phyloP scores from a whole-genome alignment of 2,329 filamentous ascomycete genomes.

The Bimuria novae-zelandiae region DNA sequence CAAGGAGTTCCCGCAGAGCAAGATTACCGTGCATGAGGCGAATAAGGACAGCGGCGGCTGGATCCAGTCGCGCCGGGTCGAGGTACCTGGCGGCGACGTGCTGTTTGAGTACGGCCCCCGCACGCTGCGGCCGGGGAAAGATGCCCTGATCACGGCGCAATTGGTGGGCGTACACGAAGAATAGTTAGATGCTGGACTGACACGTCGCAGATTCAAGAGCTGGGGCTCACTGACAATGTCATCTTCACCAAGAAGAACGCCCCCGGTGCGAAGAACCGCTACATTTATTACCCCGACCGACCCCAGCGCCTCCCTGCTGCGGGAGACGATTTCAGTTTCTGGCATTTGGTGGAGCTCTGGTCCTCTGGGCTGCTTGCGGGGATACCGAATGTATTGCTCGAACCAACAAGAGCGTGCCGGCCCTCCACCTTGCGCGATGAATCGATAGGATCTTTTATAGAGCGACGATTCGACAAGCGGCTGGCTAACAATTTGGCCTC shows the following conservation, averaged over 20 bases:
- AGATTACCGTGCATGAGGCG: constrained; percentile 82
- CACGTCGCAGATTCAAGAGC: constrained; percentile 57
- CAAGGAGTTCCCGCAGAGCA: constrained; percentile 66
- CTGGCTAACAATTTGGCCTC: constrained; percentile 75
- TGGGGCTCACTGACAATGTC: constrained; percentile 62
- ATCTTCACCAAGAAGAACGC: constrained; percentile 57
- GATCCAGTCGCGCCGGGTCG: constrained; percentile 70
- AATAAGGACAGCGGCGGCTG: constrained; percentile 76
- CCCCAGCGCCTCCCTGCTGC: constrained; percentile 58
- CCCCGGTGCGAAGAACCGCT: constrained; percentile 67
- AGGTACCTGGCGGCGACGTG: constrained; percentile 66
- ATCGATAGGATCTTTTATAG: constrained; percentile 71
- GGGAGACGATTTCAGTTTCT: constrained; percentile 24
- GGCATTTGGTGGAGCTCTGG: constrained; percentile 41
- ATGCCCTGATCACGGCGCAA: constrained; percentile 70
- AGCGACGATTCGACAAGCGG: constrained; percentile 57
- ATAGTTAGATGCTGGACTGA: constrained; percentile 5
- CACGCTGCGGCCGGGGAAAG: constrained; percentile 65
- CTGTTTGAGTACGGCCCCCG: constrained; percentile 85
- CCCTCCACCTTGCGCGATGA: constrained; percentile 60
- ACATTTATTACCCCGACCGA: constrained; percentile 86
- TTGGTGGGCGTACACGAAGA: constrained; percentile 59
- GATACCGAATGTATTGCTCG: constrained; percentile 44
- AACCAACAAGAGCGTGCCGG: constrained; percentile 41
- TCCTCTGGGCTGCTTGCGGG: constrained; percentile 63